These are phyloP conservation scores for Eucalyptus dawsonii DNA, from an alignment of 345 rosid species.

Conservation along the genomic window DNA sequence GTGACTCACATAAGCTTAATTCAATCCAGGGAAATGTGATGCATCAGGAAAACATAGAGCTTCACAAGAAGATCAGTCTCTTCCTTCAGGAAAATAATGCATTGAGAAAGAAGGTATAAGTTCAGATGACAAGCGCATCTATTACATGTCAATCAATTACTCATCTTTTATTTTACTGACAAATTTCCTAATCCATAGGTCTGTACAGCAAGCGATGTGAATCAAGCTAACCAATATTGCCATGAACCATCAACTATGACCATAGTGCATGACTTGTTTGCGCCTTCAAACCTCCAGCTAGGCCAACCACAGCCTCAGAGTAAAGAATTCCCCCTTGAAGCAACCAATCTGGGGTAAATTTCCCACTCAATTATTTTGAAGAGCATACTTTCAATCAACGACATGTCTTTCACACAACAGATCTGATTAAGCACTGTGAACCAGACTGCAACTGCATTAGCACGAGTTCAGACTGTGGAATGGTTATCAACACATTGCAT, in stretches of 20 bases:
- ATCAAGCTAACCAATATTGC: conserved; percentile 21
- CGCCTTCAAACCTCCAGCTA: conserved; percentile 50
- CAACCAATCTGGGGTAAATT: conserved; percentile 45
- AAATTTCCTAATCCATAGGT: conserved; percentile 14
- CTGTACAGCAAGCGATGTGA: conserved; percentile 30
- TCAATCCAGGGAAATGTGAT: conserved; percentile 42
- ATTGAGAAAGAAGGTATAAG: conserved; percentile 20
- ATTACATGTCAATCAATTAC: not conserved
- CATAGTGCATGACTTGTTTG: conserved; percentile 31
- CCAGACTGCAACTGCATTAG: conserved; percentile 48
- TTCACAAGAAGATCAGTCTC: conserved; percentile 58
- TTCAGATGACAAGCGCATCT: not conserved
- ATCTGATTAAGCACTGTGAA: conserved; percentile 2
- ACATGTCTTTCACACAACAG: not conserved
- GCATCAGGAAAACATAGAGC: conserved; percentile 55
- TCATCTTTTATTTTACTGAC: not conserved
- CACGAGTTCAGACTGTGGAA: not conserved
- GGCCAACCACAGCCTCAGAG: conserved; percentile 51
- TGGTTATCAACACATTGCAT: not conserved
- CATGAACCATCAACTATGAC: conserved; percentile 25
- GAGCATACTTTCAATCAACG: not conserved
- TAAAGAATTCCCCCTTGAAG: conserved; percentile 23
- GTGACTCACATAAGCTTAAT: not conserved
- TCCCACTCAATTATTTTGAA: not conserved
- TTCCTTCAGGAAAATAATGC: conserved; percentile 29